These are phyloP conservation scores for Kondoa subrosea DNA, from an alignment of 768 basidiomycete species.

Conservation along the genomic window DNA sequence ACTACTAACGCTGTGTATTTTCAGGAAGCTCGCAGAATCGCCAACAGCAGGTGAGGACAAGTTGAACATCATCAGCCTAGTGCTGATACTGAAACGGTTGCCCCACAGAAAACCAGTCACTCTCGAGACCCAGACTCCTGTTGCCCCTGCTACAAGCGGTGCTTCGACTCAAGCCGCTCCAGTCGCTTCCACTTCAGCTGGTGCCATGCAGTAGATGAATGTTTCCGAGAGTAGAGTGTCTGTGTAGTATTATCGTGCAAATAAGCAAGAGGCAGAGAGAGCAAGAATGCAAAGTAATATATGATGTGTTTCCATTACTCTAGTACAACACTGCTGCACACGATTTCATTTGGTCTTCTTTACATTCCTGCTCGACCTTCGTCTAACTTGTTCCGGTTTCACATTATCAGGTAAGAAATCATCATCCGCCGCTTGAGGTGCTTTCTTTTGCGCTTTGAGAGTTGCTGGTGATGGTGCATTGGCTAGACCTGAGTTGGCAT, in stretches of 20 bases:
- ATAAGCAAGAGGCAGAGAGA: neutral
- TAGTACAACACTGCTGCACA: no score
- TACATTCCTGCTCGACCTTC: neutral
- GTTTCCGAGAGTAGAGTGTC: no score
- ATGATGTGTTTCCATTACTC: neutral
- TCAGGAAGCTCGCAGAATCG: constrained; percentile 62
- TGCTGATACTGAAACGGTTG: neutral
- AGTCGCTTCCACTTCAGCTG: neutral
- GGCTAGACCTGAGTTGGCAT: neutral
- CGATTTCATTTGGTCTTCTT: neutral
- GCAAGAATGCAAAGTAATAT: neutral
- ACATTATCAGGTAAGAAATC: neutral
- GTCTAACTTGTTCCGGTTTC: neutral
- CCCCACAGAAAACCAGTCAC: neutral
- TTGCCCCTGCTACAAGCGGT: neutral
- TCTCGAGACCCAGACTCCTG: neutral
- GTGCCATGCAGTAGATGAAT: no score
- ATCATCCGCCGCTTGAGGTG: neutral
- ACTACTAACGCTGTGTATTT: neutral
- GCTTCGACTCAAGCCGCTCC: neutral
- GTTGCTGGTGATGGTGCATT: neutral
- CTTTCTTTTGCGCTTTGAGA: neutral
- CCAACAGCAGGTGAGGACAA: constrained; percentile 30
- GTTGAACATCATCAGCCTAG: neutral
- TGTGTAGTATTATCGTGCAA: neutral